Evolutionary conservation across 139 green algal genomes (phyloP), one percentile per base, ranked within the genome.

Genomic region (Chlorella sp.): DNA sequence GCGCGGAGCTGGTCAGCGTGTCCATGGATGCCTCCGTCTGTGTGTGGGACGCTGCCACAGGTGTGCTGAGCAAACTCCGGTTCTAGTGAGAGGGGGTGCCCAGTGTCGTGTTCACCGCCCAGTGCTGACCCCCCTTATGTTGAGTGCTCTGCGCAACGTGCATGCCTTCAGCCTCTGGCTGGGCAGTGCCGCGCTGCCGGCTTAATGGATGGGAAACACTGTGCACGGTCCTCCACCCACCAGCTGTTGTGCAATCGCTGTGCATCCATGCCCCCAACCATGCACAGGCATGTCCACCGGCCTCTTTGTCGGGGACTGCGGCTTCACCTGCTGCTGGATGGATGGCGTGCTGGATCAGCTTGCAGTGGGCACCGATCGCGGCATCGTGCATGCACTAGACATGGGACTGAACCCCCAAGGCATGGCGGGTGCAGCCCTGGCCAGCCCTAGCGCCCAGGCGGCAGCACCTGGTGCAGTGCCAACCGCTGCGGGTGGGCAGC

Each of bases 341-440:
- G 83, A 88, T 60, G 60, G 75, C 12, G 73, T 60, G 38, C 62
- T 64, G 23, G 63, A 94, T 71, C 91, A 90, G 18, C 18, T 97
- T 38, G 75, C 93, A 11, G 87, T 81, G 17, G 92, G 91, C 4
- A 91, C 93, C 44, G 90, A 92, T 28, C 89, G 85, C 17, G 94
- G 94, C 34, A 62, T 78, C 0, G 87, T 96, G 32, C 94, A 96
- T 79, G 96, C 96, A 71, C 70, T 97, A 39, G 90, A 95, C 57
- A 4, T 72, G 7, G 76, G 76, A 0, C 2, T 82, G 34, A 5
- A 23, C 1, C 57, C 76, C 0, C 36, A 60, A 23, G 57, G 36
- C 26, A 36, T 72, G 57, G 47, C 76, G 1, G 36, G 36, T 9
- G 71, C 41, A 23, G 25, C 71, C 18, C 38, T 72, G n/a, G 65